Evolutionary conservation across 2,329 filamentous ascomycete species (phyloP).

Genomic region (Arthrinium puccinioides): DNA sequence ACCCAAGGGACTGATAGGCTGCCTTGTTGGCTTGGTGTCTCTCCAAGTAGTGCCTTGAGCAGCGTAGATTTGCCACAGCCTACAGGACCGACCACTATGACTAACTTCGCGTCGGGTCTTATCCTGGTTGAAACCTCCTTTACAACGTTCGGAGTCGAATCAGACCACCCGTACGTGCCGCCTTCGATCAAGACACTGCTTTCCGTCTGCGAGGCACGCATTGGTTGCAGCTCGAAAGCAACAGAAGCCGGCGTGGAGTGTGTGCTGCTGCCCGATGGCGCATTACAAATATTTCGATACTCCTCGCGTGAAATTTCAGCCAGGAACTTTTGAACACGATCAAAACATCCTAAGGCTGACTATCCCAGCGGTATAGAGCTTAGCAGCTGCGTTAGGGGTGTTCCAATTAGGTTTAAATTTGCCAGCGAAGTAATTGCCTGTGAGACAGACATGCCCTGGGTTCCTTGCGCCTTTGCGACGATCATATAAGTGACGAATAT

Average conservation of each 20-base stretch:
- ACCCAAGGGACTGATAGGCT: background rate
- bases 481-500: constrained; percentile 19
- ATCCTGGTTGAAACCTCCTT: too few species aligned
- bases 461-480: constrained; percentile 11
- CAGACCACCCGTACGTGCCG: too few species aligned
- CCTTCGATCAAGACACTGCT: too few species aligned
- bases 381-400: constrained; percentile 14
- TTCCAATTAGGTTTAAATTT: constrained; percentile 15
- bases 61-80: constrained; percentile 8
- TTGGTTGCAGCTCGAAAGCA: too few species aligned
- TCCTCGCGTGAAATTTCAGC: too few species aligned
- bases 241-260: too few species aligned
- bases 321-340: constrained; percentile 15
- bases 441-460: constrained; percentile 7
- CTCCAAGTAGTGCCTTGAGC: constrained; percentile 6
- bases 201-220: too few species aligned
- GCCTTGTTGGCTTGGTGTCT: constrained; percentile 2
- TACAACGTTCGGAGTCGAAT: too few species aligned
- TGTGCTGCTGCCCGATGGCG: too few species aligned
- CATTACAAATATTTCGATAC: too few species aligned
- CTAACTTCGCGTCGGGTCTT: too few species aligned
- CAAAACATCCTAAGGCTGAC: constrained; percentile 18
- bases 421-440: constrained; percentile 19
- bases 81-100: constrained; percentile 6
- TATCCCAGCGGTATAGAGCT: constrained; percentile 15